Evolutionary conservation across 2,329 filamentous ascomycete genomes (phyloP).

Genomic region (Monosporascus sp.): DNA sequence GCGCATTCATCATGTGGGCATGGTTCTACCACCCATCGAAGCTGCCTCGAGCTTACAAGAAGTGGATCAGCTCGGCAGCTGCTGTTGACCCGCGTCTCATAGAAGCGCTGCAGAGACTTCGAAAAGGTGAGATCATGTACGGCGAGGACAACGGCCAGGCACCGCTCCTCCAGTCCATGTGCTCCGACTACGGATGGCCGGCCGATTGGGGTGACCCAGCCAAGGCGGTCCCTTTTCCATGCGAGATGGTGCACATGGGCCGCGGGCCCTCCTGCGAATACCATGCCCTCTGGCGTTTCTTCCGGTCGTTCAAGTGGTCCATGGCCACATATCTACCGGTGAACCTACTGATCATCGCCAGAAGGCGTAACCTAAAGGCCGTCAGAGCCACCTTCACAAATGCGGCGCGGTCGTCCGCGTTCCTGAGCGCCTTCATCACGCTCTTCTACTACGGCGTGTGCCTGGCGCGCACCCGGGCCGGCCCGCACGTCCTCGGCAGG

Average conservation of each 20-base stretch:
- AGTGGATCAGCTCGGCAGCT: slow-evolving; percentile 76
- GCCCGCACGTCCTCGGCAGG: slow-evolving; percentile 60
- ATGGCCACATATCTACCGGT: slow-evolving; percentile 73
- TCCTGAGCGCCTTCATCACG: slow-evolving; percentile 70
- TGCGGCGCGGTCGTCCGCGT: slow-evolving; percentile 66
- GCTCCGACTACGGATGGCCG: slow-evolving; percentile 63
- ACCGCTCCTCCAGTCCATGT: slow-evolving; percentile 64
- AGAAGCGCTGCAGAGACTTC: slow-evolving; percentile 63
- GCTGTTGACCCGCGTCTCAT: slow-evolving; percentile 70
- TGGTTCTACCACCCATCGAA: slow-evolving; percentile 74
- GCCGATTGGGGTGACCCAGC: slow-evolving; percentile 67
- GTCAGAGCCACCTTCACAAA: slow-evolving; percentile 47
- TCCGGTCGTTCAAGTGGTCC: slow-evolving; percentile 65
- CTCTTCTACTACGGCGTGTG: slow-evolving; percentile 85
- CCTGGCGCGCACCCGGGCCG: slow-evolving; percentile 66
- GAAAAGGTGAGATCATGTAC: slow-evolving; percentile 61
- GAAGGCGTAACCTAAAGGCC: slow-evolving; percentile 40
- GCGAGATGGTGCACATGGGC: slow-evolving; percentile 80
- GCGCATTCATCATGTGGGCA: slow-evolving; percentile 78
- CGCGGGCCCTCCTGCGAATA: slow-evolving; percentile 67
- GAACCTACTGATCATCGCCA: slow-evolving; percentile 59
- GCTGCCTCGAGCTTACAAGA: slow-evolving; percentile 68
- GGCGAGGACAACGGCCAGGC: slow-evolving; percentile 68
- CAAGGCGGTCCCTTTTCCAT: slow-evolving; percentile 66
- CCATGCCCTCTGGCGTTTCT: slow-evolving; percentile 65